Conservation (phyloP, 495 filamentous ascomycete species). For the Usnea hakonensis region DNA sequence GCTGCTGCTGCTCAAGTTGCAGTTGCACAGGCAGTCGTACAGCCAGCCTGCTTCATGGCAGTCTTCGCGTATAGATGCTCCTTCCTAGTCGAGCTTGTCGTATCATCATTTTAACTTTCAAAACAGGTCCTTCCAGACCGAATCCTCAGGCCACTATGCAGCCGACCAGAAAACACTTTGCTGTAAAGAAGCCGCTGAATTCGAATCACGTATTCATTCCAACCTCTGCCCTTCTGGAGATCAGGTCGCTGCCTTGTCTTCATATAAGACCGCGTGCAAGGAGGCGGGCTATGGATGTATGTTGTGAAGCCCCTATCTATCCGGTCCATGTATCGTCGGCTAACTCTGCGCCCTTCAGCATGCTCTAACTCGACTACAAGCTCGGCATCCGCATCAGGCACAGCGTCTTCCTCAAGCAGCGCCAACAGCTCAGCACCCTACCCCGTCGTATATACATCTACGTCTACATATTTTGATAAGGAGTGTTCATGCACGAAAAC, state of each 20-base stretch:
- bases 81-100: neutral
- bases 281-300: constrained; percentile 14
- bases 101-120: constrained; percentile 16
- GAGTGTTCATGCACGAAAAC: constrained; percentile 26
- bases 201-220: constrained; percentile 16
- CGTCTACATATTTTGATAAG: constrained; percentile 22
- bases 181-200: constrained; percentile 19
- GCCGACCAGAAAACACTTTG: constrained; percentile 25
- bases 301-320: neutral
- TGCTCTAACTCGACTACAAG: constrained; percentile 18
- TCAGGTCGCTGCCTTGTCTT: constrained; percentile 7
- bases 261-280: constrained; percentile 19
- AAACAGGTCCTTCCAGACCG: constrained; percentile 26
- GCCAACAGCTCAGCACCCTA: constrained; percentile 20
- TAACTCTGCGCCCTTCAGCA: constrained; percentile 8
- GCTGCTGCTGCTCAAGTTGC: constrained; percentile 25
- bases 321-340: neutral
- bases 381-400: constrained; percentile 10
- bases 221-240: constrained; percentile 17
- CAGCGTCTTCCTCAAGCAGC: constrained; percentile 13
- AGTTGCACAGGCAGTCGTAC: constrained; percentile 23
- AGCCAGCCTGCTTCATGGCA: constrained; percentile 36
- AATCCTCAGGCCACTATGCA: constrained; percentile 18
- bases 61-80: constrained; percentile 31
- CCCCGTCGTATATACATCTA: constrained; percentile 22